A percentile compares a stretch with the other conserved stretches of the same genome.
Conservation (phyloP, 768 basidiomycete genomes). For the Plicaturopsis crispa region DNA sequence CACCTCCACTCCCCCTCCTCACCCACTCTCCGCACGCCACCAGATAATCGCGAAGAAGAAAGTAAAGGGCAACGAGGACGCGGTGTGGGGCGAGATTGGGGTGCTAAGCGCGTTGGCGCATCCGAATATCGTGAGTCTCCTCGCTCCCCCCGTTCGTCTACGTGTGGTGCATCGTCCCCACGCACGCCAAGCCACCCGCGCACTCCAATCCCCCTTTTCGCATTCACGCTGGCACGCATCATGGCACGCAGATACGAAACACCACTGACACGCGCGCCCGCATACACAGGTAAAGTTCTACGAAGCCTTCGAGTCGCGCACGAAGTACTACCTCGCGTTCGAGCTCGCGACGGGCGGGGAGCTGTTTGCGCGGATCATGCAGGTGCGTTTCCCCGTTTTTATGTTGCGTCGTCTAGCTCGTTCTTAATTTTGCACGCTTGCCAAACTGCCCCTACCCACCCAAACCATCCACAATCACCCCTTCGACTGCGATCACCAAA, state of each 20-base stretch:
- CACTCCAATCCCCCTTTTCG: neutral
- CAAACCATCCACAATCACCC: too few species aligned
- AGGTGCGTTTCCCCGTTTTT: too few species aligned
- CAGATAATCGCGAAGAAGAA: conserved; percentile 85
- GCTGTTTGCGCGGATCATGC: conserved; percentile 87
- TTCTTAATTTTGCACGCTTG: too few species aligned
- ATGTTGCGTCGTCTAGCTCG: too few species aligned
- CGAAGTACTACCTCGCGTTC: conserved; percentile 93
- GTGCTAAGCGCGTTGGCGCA: conserved; percentile 87
- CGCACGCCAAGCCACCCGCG: too few species aligned
- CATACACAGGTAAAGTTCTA: conserved; percentile 81
- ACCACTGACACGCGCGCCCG: neutral
- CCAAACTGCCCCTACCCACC: too few species aligned
- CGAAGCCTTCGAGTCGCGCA: conserved; percentile 92
- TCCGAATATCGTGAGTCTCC: conserved; percentile 73
- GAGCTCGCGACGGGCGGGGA: conserved; percentile 94
- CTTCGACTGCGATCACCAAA: too few species aligned
- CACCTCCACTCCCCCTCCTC: neutral
- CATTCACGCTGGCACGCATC: neutral
- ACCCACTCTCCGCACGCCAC: neutral
- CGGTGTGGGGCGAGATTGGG: conserved; percentile 92
- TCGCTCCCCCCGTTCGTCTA: neutral
- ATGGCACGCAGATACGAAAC: neutral
- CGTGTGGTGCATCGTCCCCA: too few species aligned
- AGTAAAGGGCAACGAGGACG: conserved; percentile 83